Evolutionary conservation across 2,329 filamentous ascomycete genomes (phyloP), one percentile per base, ranked within the genome.

Genomic region (Colletotrichum sp.): DNA sequence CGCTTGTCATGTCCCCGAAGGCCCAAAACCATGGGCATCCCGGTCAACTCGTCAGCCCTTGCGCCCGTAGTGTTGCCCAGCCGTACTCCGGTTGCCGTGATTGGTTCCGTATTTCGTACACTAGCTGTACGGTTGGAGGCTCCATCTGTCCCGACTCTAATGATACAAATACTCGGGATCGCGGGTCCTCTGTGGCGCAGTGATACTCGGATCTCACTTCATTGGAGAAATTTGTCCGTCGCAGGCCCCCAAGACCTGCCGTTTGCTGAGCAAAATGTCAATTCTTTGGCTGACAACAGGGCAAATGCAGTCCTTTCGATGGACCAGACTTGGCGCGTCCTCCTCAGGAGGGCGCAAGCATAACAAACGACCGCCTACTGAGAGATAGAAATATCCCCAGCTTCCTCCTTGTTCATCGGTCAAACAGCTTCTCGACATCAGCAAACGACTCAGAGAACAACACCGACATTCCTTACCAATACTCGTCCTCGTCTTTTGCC

Each of bases 181-280:
- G 36, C n/a, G 34, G 69, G 62, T 44, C 57, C 68, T 34, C 30
- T 13, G 44, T 32, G 72, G 73, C 63, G 73, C 69, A 76, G 69
- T 49, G 13, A 69, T 55, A 63, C 57, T 63, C 69, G 63, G 30
- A 21, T 72, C n/a, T 52, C 44, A 52, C 44, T 52, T 52, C 10
- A 52, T 52, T 52, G 44, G 44, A 52, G 44, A 52, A 21, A 52
- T 21, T 52, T 52, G 44, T 52, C 44, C 44, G 44, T 39, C 9
- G 28, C 26, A 44, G 32, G 39, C 30, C 4, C 15, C 21, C 21
- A 6, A 57, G 7, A 63, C 24, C n/a, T 36, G 69, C 39, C 49
- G 24, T 57, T 49, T 68, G 63, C 6, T 55, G 18, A 26, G 28
- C 52, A 44, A 63, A 63, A 32, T 26, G 52, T 5, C n/a, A 3